These are phyloP conservation scores for Cladophialophora psammophila DNA, from an alignment of 2,329 filamentous ascomycete genomes.

Conservation along the genomic window DNA sequence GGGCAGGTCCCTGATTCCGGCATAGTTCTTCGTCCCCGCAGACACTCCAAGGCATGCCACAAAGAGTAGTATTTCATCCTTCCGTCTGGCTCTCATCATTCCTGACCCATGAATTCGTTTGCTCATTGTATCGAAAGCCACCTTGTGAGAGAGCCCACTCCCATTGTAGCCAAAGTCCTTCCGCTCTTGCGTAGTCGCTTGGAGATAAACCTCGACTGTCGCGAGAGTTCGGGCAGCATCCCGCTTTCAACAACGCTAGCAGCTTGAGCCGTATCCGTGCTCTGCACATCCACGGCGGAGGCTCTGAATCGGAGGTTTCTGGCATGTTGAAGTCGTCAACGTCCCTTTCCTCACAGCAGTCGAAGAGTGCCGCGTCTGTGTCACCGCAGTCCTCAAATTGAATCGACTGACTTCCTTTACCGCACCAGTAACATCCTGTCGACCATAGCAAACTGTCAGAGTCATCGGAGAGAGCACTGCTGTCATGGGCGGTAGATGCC, in stretches of 20 bases:
- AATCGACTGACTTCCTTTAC: too few species aligned
- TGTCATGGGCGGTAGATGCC: too few species aligned
- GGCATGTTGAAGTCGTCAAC: neutral
- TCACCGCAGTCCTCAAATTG: too few species aligned
- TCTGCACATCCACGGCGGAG: neutral
- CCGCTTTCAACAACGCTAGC: neutral
- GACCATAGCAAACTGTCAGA: too few species aligned
- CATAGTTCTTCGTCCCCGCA: neutral
- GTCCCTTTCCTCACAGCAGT: neutral
- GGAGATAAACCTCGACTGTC: neutral
- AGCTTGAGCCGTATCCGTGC: neutral
- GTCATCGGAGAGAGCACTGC: too few species aligned
- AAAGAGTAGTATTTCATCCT: neutral
- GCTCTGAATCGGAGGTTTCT: neutral
- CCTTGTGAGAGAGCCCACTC: neutral
- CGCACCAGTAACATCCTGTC: too few species aligned
- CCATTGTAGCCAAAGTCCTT: neutral
- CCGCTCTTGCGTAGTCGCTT: neutral
- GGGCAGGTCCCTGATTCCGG: neutral
- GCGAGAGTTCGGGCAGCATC: neutral
- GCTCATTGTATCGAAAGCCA: neutral
- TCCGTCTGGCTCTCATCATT: neutral
- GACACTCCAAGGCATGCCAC: neutral
- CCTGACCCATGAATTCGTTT: neutral
- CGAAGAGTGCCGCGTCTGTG: too few species aligned